Evolutionary conservation across 23 red algal genomes (phyloP).

Genomic region (Gracilaria gracilis): DNA sequence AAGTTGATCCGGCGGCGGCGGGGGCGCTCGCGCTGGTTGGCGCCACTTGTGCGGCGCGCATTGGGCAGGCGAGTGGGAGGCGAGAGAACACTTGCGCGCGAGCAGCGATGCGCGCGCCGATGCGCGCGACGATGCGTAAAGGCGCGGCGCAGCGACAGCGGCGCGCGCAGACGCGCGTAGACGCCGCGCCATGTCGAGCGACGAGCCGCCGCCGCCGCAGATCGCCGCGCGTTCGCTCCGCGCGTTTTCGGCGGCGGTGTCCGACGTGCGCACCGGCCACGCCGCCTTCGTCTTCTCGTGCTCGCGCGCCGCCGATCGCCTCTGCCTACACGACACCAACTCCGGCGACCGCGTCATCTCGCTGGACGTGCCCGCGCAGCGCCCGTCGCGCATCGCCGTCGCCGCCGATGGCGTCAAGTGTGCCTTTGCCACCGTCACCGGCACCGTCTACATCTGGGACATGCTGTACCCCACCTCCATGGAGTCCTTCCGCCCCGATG

Average conservation of each 20-base stretch:
- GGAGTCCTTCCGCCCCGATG: conserved; percentile 67
- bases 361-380: conserved; percentile 36
- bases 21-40: too few species aligned
- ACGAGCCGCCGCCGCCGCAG: conserved; percentile 26
- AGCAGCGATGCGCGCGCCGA: not conserved
- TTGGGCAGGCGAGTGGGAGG: too few species aligned
- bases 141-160: too few species aligned
- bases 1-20: too few species aligned
- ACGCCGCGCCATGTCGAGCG: conserved; percentile 10
- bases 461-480: conserved; percentile 68
- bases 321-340: conserved; percentile 62
- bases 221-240: conserved; percentile 11
- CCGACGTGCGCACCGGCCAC: conserved; percentile 44
- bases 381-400: conserved; percentile 45
- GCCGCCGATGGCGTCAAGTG: conserved; percentile 58
- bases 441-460: conserved; percentile 72
- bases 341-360: conserved; percentile 37
- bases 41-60: too few species aligned
- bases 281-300: conserved; percentile 68
- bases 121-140: too few species aligned
- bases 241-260: conserved; percentile 5
- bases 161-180: not conserved
- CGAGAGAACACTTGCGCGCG: too few species aligned
- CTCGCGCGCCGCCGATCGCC: conserved; percentile 34
- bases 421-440: conserved; percentile 46